Evolutionary conservation across 306 rosid species (phyloP).

Genomic region (peach (Prunus persica)): Prunus_persica_NCBIv2 NC_034009.1:6023501-6024000

Average conservation of each 20-base stretch:
- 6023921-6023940: not conserved
- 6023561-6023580: too few relatives aligned
- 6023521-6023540: too few relatives aligned
- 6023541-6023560: too few relatives aligned
- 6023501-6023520: too few relatives aligned
- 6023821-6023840: conserved; percentile 57
- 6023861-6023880: conserved; percentile 19
- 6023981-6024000: not conserved
- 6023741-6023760: conserved; percentile 26
- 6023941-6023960: not conserved
- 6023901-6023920: not conserved
- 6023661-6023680: too few relatives aligned
- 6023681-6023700: too few relatives aligned
- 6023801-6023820: conserved; percentile 38
- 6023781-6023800: conserved; percentile 12
- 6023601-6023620: too few relatives aligned
- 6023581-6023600: too few relatives aligned
- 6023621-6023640: too few relatives aligned
- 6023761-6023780: conserved; percentile 2
- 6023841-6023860: conserved; percentile 24
- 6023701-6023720: conserved; percentile 12
- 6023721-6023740: conserved; percentile 29
- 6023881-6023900: not conserved
- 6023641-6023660: too few relatives aligned
- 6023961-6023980: not conserved